Conservation (phyloP, 176 grass and related monocot genomes). For the Aegilops umbellulata region DNA sequence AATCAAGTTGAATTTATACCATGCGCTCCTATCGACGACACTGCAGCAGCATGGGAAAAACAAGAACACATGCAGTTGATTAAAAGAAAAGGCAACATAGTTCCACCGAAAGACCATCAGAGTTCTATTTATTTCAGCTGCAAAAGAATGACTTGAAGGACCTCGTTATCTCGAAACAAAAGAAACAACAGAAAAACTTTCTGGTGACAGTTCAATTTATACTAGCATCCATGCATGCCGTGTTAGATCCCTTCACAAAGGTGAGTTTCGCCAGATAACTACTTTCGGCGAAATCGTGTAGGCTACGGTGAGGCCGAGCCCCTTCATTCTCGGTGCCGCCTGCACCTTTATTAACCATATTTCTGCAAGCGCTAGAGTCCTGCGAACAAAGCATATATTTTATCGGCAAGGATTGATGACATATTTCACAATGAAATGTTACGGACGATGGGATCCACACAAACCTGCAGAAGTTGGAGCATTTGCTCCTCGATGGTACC, state of each 20-base stretch:
- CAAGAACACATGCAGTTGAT: neutral
- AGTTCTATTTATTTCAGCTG: neutral
- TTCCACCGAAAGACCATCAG: neutral
- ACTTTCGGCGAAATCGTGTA: slow-evolving; percentile 94
- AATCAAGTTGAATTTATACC: too few relatives aligned
- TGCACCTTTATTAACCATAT: slow-evolving; percentile 56
- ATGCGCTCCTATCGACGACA: too few relatives aligned
- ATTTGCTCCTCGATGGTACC: slow-evolving; percentile 99
- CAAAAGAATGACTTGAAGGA: neutral
- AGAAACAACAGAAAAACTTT: neutral
- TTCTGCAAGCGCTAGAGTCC: slow-evolving; percentile 72
- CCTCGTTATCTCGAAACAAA: neutral
- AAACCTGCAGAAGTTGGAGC: slow-evolving; percentile 78
- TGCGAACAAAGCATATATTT: slow-evolving; percentile 15
- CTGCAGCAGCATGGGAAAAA: neutral
- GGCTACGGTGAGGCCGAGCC: slow-evolving; percentile 53
- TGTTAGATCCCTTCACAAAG: slow-evolving; percentile 56
- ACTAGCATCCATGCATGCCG: neutral
- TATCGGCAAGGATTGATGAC: neutral
- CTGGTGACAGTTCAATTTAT: neutral
- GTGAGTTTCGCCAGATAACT: slow-evolving; percentile 72
- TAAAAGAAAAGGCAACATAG: neutral
- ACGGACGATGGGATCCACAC: neutral
- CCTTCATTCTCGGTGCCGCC: slow-evolving; percentile 58
- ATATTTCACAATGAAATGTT: neutral